These are phyloP conservation scores for Hypoxylon intermedium DNA, from an alignment of 495 filamentous ascomycete genomes.

Conservation along the genomic window DNA sequence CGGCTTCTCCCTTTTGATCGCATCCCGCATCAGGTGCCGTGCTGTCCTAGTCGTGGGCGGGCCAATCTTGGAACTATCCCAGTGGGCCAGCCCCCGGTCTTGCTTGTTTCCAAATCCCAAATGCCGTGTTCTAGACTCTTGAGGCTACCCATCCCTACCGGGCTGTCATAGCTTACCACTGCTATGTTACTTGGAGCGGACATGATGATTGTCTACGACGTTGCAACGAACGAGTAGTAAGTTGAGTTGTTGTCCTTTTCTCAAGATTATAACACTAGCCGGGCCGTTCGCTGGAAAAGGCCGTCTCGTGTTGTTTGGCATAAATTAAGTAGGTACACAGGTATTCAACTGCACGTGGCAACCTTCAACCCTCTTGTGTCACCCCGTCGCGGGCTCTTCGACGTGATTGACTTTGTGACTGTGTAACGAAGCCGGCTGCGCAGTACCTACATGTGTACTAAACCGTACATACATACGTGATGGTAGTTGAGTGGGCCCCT, in stretches of 20 bases:
- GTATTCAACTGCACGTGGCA: conserved; percentile 24
- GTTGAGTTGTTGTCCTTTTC: not conserved
- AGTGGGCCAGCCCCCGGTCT: conserved; percentile 38
- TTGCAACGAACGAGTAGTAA: not conserved
- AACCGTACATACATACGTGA: conserved; percentile 24
- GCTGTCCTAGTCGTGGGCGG: conserved; percentile 30
- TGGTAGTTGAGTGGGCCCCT: conserved; percentile 36
- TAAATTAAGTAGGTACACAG: conserved; percentile 21
- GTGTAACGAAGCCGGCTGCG: conserved; percentile 37
- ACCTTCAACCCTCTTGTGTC: conserved; percentile 10
- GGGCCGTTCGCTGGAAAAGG: conserved; percentile 21
- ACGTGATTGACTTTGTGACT: conserved; percentile 35
- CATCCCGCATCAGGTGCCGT: conserved; percentile 31
- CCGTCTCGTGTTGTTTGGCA: conserved; percentile 13
- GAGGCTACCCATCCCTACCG: conserved; percentile 16
- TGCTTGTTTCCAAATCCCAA: conserved; percentile 29
- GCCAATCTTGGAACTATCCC: conserved; percentile 16
- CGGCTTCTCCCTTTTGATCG: conserved; percentile 27
- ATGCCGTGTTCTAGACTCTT: conserved; percentile 34
- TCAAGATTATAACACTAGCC: conserved; percentile 24
- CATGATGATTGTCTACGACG: not conserved
- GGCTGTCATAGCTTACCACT: conserved; percentile 2
- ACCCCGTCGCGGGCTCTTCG: conserved; percentile 7
- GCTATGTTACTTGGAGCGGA: conserved; percentile 9
- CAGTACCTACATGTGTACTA: conserved; percentile 23